phyloP scores from a whole-genome alignment of 2,329 filamentous ascomycete genomes.

The Grosmannia clavigera region DNA sequence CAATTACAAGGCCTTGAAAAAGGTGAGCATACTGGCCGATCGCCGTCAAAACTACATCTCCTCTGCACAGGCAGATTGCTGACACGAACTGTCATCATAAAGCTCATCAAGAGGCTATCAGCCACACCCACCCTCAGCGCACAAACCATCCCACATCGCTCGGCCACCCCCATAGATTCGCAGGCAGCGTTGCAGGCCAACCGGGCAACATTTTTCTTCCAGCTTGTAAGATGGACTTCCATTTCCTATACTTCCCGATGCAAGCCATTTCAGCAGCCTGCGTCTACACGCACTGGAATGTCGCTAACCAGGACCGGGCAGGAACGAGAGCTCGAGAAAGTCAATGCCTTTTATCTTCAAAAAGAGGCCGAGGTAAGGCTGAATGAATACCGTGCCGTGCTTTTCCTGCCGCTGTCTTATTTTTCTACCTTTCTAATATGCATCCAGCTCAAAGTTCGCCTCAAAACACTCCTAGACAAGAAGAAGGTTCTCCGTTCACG shows the following conservation, averaged over 20 bases:
- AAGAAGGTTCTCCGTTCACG: constrained; percentile 82
- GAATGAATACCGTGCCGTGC: background rate
- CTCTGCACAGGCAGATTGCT: constrained; percentile 10
- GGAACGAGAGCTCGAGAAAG: constrained; percentile 97
- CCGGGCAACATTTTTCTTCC: constrained; percentile 97
- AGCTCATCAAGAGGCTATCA: constrained; percentile 98
- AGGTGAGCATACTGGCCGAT: constrained; percentile 36
- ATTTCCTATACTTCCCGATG: background rate
- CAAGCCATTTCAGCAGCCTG: too few relatives aligned
- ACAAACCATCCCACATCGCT: constrained; percentile 50
- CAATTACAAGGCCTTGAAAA: constrained; percentile 98
- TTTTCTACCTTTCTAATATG: background rate
- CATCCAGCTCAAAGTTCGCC: constrained; percentile 72
- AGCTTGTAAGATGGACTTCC: constrained; percentile 56
- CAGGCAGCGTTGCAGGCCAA: constrained; percentile 88
- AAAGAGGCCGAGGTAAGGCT: constrained; percentile 84
- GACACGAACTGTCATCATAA: constrained; percentile 18
- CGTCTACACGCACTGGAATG: background rate
- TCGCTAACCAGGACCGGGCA: constrained; percentile 33
- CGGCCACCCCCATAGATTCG: constrained; percentile 49
- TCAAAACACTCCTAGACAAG: constrained; percentile 89
- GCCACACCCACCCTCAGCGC: constrained; percentile 75
- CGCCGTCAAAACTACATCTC: background rate
- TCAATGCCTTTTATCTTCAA: constrained; percentile 94
- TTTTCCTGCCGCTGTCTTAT: background rate